Conservation (phyloP, 768 basidiomycete species). For the Leccinum fibrillosum region DNA sequence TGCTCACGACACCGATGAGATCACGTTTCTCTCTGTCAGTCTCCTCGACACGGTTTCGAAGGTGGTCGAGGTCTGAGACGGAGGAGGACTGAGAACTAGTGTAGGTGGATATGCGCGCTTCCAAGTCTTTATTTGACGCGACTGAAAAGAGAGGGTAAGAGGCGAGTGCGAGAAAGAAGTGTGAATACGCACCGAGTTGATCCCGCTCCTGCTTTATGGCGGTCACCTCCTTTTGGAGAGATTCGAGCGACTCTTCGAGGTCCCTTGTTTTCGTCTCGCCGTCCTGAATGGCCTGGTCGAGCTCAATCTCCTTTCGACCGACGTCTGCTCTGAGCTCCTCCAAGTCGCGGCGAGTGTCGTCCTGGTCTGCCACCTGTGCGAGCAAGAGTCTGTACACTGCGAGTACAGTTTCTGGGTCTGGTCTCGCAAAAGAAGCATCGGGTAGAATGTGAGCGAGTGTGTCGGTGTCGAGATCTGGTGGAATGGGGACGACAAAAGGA, state of each 20-base stretch:
- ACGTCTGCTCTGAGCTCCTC: slow-evolving; percentile 68
- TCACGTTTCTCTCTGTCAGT: slow-evolving; percentile 90
- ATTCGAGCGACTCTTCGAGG: slow-evolving; percentile 50
- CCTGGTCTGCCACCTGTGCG: slow-evolving; percentile 52
- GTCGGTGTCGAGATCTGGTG: slow-evolving; percentile 66
- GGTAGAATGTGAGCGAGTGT: slow-evolving; percentile 59
- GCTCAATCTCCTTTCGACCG: slow-evolving; percentile 74
- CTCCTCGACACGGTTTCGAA: slow-evolving; percentile 65
- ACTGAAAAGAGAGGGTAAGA: slow-evolving; percentile 31
- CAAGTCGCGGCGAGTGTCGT: slow-evolving; percentile 55
- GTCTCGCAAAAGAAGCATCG: slow-evolving; percentile 51
- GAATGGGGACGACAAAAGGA: slow-evolving; percentile 43
- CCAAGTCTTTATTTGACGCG: slow-evolving; percentile 43
- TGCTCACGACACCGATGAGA: slow-evolving; percentile 76
- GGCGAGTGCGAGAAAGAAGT: slow-evolving; percentile 1
- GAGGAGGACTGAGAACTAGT: slow-evolving; percentile 60
- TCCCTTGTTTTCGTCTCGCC: slow-evolving; percentile 60
- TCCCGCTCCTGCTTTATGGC: slow-evolving; percentile 60
- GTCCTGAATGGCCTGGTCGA: slow-evolving; percentile 83
- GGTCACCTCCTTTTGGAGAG: slow-evolving; percentile 52
- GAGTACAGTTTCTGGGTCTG: slow-evolving; percentile 57
- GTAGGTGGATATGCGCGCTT: slow-evolving; percentile 54
- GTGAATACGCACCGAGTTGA: slow-evolving; percentile 53
- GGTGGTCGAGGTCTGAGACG: slow-evolving; percentile 53
- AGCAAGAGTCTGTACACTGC: slow-evolving; percentile 61